phyloP scores from a whole-genome alignment of 2,329 filamentous ascomycete genomes.

The Talaromyces marneffei region DNA sequence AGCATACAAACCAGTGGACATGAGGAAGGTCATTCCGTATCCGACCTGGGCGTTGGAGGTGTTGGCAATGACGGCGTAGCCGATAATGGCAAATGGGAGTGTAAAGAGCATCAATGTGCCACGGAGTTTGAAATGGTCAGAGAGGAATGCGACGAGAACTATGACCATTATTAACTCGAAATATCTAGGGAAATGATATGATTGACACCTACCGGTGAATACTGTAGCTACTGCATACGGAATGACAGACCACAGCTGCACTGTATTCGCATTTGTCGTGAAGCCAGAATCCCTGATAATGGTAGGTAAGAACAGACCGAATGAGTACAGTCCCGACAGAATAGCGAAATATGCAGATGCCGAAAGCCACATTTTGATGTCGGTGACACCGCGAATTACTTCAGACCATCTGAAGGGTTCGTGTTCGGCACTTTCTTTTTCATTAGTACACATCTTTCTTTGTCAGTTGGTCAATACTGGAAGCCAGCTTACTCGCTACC shows the following conservation, averaged over 20 bases:
- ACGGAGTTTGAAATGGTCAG: slow-evolving; percentile 55
- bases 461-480: background rate
- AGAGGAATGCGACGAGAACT: slow-evolving; percentile 46
- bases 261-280: slow-evolving; percentile 50
- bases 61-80: slow-evolving; percentile 60
- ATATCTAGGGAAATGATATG: background rate
- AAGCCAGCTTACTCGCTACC: slow-evolving; percentile 18
- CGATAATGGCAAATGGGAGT: slow-evolving; percentile 58
- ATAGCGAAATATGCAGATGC: slow-evolving; percentile 58
- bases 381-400: slow-evolving; percentile 56
- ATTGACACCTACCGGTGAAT: slow-evolving; percentile 42
- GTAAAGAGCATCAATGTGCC: slow-evolving; percentile 59
- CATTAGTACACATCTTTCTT: background rate
- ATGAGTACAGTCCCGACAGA: slow-evolving; percentile 54
- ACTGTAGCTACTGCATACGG: slow-evolving; percentile 57
- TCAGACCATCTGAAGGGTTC: slow-evolving; percentile 58
- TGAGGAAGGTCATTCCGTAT: slow-evolving; percentile 63
- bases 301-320: slow-evolving; percentile 61
- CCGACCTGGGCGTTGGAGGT: slow-evolving; percentile 47
- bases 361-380: slow-evolving; percentile 58
- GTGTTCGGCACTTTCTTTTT: slow-evolving; percentile 17
- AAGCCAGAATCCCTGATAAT: slow-evolving; percentile 56
- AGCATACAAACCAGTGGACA: slow-evolving; percentile 60
- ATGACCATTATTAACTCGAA: background rate
- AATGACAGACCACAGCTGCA: slow-evolving; percentile 60